Evolutionary conservation across 371 early-diverging fungal species (phyloP), one percentile per base, ranked within the genome.

Genomic region (Mortierella sp.): DNA sequence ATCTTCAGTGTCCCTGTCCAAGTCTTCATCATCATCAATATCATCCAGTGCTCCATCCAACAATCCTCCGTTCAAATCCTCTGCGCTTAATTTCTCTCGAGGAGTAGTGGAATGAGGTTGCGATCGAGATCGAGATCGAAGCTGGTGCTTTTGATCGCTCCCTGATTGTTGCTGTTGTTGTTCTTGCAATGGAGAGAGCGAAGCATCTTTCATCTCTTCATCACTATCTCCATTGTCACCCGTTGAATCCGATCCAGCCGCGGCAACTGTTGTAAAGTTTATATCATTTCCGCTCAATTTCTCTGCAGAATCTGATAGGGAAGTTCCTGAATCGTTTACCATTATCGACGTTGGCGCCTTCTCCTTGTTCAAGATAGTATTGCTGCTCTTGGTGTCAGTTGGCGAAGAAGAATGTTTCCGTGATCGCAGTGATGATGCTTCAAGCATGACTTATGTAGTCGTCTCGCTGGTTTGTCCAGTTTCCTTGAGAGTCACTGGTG

Each of bases 21-120:
- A 47, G 31, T 77, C 78, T 6, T 76, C 76, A 15, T 72, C 76
- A 12, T 72, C 71, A 22, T 72, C 64, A 6, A 40, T 58, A 47
- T 73, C 78, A 57, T 77, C 78, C 45, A 77, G 23, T 13, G 78
- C 66, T 32, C 72, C 72, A 55, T 76, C 71, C 40, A 72, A 56
- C 23, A 71, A 63, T 7, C 63, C 65, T 10, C 72, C 72, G 49
- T 66, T 66, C 19, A 76, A 34, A 62, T 76, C 77, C 29, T 72
- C 67, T 12, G 66, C 72, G 26, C 62, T 72, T 29, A 72, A 28
- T 56, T 51, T 66, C 62, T 55, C 57, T 47, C 40, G 64, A 45
- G 31, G n/a, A 32, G 60, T 26, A 35, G 28, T 19, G n/a, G 34
- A 19, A 34, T n/a, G 9, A 17, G 32, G 22, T 57, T 17, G 26